Percentiles rank a stretch among this genome's conserved stretches.
Conservation (phyloP, 2,329 filamentous ascomycete species). For the Eutypa lata region DNA sequence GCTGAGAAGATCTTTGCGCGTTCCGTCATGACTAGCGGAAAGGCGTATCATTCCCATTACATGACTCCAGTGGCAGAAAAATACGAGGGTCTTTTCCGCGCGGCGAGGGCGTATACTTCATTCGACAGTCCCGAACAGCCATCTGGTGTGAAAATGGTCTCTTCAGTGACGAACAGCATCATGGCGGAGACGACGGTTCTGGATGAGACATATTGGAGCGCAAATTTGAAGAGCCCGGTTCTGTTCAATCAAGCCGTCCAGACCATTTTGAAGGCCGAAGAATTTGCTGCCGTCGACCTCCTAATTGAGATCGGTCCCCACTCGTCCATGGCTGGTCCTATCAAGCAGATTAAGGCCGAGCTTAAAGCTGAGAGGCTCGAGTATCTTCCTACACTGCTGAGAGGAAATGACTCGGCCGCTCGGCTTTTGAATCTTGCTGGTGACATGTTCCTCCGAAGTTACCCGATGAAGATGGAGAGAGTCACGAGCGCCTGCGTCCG, state of each 20-base stretch:
- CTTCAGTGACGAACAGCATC: background rate
- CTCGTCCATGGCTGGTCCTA: conserved; percentile 26
- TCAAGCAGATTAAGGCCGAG: conserved; percentile 32
- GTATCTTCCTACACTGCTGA: conserved; percentile 19
- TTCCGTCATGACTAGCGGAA: background rate
- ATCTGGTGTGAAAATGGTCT: background rate
- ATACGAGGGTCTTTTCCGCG: background rate
- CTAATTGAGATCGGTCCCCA: conserved; percentile 23
- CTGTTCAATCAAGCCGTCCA: background rate
- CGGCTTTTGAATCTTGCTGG: conserved; percentile 21
- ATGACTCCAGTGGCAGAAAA: conserved; percentile 1
- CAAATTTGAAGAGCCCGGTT: background rate
- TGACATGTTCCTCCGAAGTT: conserved; percentile 19
- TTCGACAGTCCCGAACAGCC: no score
- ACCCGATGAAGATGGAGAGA: conserved; percentile 20
- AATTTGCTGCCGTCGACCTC: background rate
- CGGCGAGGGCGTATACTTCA: background rate
- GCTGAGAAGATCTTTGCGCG: conserved; percentile 3
- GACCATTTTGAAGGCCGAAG: background rate
- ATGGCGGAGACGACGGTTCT: background rate
- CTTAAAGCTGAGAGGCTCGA: conserved; percentile 11
- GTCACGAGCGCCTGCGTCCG: conserved; percentile 13
- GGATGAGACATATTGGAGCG: background rate
- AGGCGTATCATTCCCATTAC: conserved; percentile 10
- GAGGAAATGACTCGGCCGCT: conserved; percentile 16